Conservation (phyloP, 2,329 filamentous ascomycete genomes). For the Niveomyces coronatus region DNA sequence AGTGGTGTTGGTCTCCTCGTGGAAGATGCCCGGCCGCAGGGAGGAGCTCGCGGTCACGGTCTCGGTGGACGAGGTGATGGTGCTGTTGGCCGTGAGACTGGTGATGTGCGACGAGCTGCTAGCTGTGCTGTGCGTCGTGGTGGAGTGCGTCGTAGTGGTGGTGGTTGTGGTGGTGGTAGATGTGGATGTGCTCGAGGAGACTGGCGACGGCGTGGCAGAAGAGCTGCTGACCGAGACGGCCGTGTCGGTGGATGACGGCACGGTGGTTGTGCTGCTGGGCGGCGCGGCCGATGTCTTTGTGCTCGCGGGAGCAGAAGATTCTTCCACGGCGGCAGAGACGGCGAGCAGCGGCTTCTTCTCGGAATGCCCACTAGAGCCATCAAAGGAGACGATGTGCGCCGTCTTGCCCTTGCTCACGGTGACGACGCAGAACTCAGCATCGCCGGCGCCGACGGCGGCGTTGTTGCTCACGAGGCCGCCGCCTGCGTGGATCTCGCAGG, state of each 20-base stretch:
- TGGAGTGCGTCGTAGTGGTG: slow-evolving; percentile 10
- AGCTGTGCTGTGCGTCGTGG: slow-evolving; percentile 5
- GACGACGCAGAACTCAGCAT: slow-evolving; percentile 63
- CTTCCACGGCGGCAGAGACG: slow-evolving; percentile 12
- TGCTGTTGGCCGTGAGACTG: slow-evolving; percentile 11
- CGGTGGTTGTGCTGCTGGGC: slow-evolving; percentile 11
- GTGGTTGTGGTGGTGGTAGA: slow-evolving; percentile 3
- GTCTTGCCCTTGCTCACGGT: slow-evolving; percentile 57
- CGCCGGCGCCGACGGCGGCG: slow-evolving; percentile 51
- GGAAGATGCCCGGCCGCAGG: slow-evolving; percentile 41
- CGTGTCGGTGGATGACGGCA: slow-evolving; percentile 14
- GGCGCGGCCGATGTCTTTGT: background rate
- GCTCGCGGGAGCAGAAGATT: slow-evolving; percentile 12
- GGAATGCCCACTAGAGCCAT: slow-evolving; percentile 16
- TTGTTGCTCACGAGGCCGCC: slow-evolving; percentile 49
- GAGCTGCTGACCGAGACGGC: slow-evolving; percentile 16
- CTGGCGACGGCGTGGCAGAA: slow-evolving; percentile 18
- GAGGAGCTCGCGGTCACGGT: slow-evolving; percentile 15
- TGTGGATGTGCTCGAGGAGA: slow-evolving; percentile 9
- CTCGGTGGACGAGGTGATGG: slow-evolving; percentile 13
- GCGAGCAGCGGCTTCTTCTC: slow-evolving; percentile 1
- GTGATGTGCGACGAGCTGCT: slow-evolving; percentile 3
- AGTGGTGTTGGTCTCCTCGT: slow-evolving; percentile 38
- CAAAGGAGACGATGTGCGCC: slow-evolving; percentile 56
- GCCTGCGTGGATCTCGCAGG: slow-evolving; percentile 60